Evolutionary conservation across 2,329 filamentous ascomycete species (phyloP).

Genomic region (Cladorrhinum sp.): DNA sequence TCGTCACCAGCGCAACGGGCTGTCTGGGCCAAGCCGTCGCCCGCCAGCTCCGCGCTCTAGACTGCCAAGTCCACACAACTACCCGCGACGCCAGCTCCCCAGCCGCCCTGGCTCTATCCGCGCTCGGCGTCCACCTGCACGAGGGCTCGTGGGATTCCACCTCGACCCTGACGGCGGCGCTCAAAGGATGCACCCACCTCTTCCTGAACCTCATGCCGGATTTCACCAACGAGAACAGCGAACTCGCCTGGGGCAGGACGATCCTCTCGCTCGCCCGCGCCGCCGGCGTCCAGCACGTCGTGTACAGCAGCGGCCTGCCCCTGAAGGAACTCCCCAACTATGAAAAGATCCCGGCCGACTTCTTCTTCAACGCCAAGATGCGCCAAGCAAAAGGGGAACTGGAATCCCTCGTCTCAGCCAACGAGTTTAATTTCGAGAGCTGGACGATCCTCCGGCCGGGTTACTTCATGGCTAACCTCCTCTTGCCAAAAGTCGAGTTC

Average conservation of each 20-base stretch:
- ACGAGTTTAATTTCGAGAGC: conserved; percentile 35
- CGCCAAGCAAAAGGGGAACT: conserved; percentile 41
- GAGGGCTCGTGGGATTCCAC: conserved; percentile 36
- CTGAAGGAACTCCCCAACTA: conserved; percentile 30
- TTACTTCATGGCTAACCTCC: conserved; percentile 51
- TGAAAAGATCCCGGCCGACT: no score
- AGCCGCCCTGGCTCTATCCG: conserved; percentile 30
- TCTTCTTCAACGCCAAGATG: conserved; percentile 30
- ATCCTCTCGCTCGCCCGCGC: conserved; percentile 38
- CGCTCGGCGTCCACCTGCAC: conserved; percentile 34
- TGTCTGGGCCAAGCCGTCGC: conserved; percentile 38
- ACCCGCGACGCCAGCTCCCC: conserved; percentile 33
- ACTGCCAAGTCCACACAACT: conserved; percentile 32
- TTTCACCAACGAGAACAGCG: conserved; percentile 31
- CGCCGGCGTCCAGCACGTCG: conserved; percentile 36
- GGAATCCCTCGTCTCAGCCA: conserved; percentile 38
- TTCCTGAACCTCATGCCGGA: conserved; percentile 36
- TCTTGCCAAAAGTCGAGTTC: conserved; percentile 39
- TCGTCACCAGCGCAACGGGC: conserved; percentile 41
- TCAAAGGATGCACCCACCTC: conserved; percentile 31
- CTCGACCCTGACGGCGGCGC: conserved; percentile 29
- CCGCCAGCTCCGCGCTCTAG: conserved; percentile 33
- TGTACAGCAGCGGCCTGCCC: conserved; percentile 37
- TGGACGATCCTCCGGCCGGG: conserved; percentile 51
- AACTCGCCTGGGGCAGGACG: conserved; percentile 31